Percentiles rank a stretch among this genome's conserved stretches.
These are phyloP conservation scores for Triangularia setosa DNA, from an alignment of 2,329 filamentous ascomycete genomes.

Conservation along the genomic window DNA sequence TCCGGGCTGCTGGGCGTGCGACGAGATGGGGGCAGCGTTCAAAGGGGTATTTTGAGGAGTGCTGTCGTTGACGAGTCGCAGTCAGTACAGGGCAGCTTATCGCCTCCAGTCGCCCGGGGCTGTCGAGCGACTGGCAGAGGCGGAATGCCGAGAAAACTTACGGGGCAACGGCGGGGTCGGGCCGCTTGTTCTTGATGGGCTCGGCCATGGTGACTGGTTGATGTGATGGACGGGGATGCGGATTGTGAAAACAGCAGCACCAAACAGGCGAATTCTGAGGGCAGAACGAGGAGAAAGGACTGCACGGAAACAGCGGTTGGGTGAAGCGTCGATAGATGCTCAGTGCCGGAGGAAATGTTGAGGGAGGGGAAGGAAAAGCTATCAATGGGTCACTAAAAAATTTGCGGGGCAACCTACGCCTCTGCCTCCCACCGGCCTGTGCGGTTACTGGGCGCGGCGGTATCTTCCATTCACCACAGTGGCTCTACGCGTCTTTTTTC, in stretches of 20 bases:
- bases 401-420: conserved; percentile 22
- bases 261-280: conserved; percentile 16
- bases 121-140: background rate
- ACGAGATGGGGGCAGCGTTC: conserved; percentile 93
- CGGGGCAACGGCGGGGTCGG: conserved; percentile 55
- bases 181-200: conserved; percentile 61
- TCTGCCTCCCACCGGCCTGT: conserved; percentile 10
- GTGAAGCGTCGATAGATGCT: conserved; percentile 12
- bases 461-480: conserved; percentile 3
- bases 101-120: conserved; percentile 3
- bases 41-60: conserved; percentile 98
- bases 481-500: conserved; percentile 3
- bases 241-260: conserved; percentile 18
- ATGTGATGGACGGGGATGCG: conserved; percentile 24
- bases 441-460: conserved; percentile 7
- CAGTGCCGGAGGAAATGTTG: conserved; percentile 23
- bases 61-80: conserved; percentile 47
- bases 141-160: conserved; percentile 39
- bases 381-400: conserved; percentile 21
- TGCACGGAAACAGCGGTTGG: conserved; percentile 6
- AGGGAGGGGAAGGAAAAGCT: conserved; percentile 23
- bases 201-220: conserved; percentile 50
- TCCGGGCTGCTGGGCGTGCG: conserved; percentile 91
- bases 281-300: conserved; percentile 26
- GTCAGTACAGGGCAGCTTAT: conserved; percentile 22